Base-by-base conservation (phyloP, 805 yeast species). In the Metschnikowia lunata region DNA sequence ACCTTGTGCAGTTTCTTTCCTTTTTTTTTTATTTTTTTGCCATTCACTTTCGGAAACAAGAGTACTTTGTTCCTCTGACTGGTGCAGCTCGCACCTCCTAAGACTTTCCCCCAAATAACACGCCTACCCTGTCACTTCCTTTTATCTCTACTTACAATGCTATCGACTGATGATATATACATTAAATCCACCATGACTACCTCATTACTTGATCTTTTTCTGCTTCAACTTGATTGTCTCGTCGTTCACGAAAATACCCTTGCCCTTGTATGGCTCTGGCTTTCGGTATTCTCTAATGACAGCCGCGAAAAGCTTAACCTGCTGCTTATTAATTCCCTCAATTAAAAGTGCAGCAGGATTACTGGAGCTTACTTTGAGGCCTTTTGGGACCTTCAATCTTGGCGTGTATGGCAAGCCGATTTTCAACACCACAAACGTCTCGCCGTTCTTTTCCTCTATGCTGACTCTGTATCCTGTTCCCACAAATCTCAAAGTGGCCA, bases 201-300 rank as follows among this genome's bases (percentile, higher is more conserved):
- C 23, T 18, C 23, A 18, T 29, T 76, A 91, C 82, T 93, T 91
- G 64, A 91, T 87, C 78, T 89, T 91, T 78, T 88, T 88, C 56
- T 84, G 88, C 78, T 93, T 93, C 61, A 91, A 74, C 62, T 81
- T 83, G 64, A 93, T 85, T 39, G 95, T 88, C 72, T 93, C 98
- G 59, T 82, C 85, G 65, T 90, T 86, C 40, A 93, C 84, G 62
- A 85, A 93, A 39, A 93, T 85, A 61, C 99, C 99, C 57, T 95
- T 95, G 62, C 99, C 99, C 71, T 93, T 93, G 67, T 93, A 93
- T 33, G 97, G 97, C 71, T 93, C 99, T 37, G 99, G 99, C 49
- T 95, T 95, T 63, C 87, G 88, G 74, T 80, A 80, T 56, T 79
- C 79, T 64, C 98, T 83, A 52, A 93, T 74, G 45, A 80, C 79